Conservation (phyloP, 2,329 filamentous ascomycete species). For the Phyllosticta ampelicida region DNA sequence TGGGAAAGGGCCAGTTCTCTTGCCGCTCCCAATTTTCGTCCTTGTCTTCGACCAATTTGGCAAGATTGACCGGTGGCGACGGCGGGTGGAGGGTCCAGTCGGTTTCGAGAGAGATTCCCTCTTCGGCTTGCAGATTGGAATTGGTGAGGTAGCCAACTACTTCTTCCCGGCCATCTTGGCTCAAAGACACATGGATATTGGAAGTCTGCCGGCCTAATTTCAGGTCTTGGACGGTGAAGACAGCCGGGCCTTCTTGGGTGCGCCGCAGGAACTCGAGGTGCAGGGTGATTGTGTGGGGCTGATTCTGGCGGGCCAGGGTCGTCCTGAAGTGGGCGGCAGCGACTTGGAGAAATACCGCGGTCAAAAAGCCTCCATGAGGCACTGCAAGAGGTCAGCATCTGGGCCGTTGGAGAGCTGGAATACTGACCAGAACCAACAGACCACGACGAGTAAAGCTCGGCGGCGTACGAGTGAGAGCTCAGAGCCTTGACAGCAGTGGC, state of each 20-base stretch:
- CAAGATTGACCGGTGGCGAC: conserved; percentile 32
- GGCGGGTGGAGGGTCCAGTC: conserved; percentile 41
- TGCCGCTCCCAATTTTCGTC: conserved; percentile 40
- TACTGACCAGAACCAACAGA: conserved; percentile 50
- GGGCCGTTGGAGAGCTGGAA: not conserved
- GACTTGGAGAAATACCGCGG: conserved; percentile 50
- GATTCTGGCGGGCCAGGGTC: conserved; percentile 46
- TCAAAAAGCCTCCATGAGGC: conserved; percentile 61
- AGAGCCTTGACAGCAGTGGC: conserved; percentile 39
- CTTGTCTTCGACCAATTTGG: conserved; percentile 30
- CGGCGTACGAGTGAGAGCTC: conserved; percentile 48
- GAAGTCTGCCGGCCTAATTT: conserved; percentile 56
- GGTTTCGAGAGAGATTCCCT: conserved; percentile 46
- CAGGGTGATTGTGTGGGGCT: conserved; percentile 52
- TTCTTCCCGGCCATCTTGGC: conserved; percentile 47
- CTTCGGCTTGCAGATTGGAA: conserved; percentile 48
- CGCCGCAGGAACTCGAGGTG: conserved; percentile 57
- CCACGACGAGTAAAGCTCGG: conserved; percentile 48
- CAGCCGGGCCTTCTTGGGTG: conserved; percentile 47
- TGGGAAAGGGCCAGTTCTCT: conserved; percentile 32
- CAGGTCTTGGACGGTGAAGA: conserved; percentile 49
- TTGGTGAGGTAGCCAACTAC: conserved; percentile 56
- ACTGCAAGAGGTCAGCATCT: conserved; percentile 34
- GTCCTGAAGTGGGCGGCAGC: conserved; percentile 48
- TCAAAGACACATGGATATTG: conserved; percentile 51